These are phyloP conservation scores for Daldinia eschscholtzii DNA, from an alignment of 2,329 filamentous ascomycete genomes.

Conservation along the genomic window DNA sequence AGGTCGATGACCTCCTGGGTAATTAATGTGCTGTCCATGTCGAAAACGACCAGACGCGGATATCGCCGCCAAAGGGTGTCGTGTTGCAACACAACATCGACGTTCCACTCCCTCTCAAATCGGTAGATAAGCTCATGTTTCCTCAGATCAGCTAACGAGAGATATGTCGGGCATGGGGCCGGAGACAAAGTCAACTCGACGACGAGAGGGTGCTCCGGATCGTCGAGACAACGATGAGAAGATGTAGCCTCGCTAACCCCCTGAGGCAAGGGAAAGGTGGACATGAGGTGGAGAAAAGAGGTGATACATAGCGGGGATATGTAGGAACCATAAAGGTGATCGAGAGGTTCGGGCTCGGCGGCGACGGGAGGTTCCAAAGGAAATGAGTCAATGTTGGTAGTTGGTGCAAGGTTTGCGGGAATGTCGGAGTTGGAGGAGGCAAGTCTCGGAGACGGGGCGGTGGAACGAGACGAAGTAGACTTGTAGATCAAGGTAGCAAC, in stretches of 20 bases:
- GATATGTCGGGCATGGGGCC: conserved; percentile 70
- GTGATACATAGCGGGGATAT: conserved; percentile 75
- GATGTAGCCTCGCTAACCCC: conserved; percentile 68
- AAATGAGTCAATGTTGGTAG: conserved; percentile 68
- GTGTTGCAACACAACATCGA: conserved; percentile 82
- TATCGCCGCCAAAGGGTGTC: conserved; percentile 81
- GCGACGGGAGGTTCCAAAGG: conserved; percentile 69
- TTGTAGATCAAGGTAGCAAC: conserved; percentile 76
- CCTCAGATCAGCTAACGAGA: conserved; percentile 76
- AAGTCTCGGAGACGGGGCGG: conserved; percentile 55
- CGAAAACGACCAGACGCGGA: conserved; percentile 91
- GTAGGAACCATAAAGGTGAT: conserved; percentile 75
- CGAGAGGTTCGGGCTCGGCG: conserved; percentile 69
- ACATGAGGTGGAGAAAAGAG: conserved; percentile 75
- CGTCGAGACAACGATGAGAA: conserved; percentile 75
- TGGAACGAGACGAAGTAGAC: conserved; percentile 52
- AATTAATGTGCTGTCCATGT: conserved; percentile 99
- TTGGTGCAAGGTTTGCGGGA: conserved; percentile 70
- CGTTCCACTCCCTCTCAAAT: conserved; percentile 90
- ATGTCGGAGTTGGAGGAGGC: conserved; percentile 58
- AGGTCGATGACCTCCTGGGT: conserved; percentile 98
- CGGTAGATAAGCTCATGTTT: conserved; percentile 85
- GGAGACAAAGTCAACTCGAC: conserved; percentile 76
- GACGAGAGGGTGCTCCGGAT: conserved; percentile 69
- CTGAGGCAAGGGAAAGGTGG: conserved; percentile 68